These are phyloP conservation scores for Fusarium sp. DNA, from an alignment of 2,329 filamentous ascomycete genomes.

Conservation along the genomic window DNA sequence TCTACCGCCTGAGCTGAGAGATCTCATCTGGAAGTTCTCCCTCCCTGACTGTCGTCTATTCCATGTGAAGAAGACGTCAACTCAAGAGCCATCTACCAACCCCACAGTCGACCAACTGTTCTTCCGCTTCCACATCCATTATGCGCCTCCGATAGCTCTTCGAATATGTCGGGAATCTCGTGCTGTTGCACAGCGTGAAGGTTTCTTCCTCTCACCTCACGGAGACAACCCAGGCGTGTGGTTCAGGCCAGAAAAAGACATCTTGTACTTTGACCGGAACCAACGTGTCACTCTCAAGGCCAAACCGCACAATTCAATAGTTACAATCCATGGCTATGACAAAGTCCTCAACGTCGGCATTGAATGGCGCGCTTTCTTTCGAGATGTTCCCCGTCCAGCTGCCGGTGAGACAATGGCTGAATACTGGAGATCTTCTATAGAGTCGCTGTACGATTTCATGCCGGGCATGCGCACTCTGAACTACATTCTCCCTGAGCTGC, in stretches of 20 bases:
- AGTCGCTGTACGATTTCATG: conserved; percentile 38
- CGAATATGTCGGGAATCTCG: conserved; percentile 45
- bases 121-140: conserved; percentile 40
- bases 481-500: conserved; percentile 42
- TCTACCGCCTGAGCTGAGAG: conserved; percentile 44
- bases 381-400: conserved; percentile 39
- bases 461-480: conserved; percentile 39
- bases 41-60: conserved; percentile 46
- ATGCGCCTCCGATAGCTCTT: conserved; percentile 32
- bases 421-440: conserved; percentile 38
- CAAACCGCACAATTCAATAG: conserved; percentile 11
- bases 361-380: conserved; percentile 46
- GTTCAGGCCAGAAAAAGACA: conserved; percentile 43
- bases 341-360: conserved; percentile 42
- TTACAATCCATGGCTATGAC: conserved; percentile 37
- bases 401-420: conserved; percentile 31
- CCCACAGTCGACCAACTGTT: not conserved
- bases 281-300: conserved; percentile 32
- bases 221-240: conserved; percentile 29
- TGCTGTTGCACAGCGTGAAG: conserved; percentile 37
- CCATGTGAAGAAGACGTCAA: conserved; percentile 38
- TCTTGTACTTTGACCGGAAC: conserved; percentile 47
- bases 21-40: conserved; percentile 45
- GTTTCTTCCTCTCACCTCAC: conserved; percentile 40
- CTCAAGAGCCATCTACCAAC: not conserved